A percentile compares a stretch with the other conserved stretches of the same genome.
These are phyloP conservation scores for Cladophialophora immunda DNA, from an alignment of 2,329 filamentous ascomycete genomes.

Conservation along the genomic window DNA sequence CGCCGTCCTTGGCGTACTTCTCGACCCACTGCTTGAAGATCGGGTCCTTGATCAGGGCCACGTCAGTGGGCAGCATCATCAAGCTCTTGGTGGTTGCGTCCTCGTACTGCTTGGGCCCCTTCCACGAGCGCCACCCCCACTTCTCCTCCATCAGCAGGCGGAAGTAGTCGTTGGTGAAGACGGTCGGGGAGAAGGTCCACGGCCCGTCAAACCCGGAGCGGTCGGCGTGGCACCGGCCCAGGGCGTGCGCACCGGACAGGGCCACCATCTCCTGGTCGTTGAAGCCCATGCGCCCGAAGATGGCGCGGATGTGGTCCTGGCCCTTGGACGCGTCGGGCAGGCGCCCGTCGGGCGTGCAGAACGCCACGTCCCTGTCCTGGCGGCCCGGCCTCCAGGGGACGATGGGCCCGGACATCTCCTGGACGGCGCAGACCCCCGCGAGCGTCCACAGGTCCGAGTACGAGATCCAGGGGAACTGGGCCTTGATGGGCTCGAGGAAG, in stretches of 20 bases:
- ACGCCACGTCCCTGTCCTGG: slow-evolving; percentile 76
- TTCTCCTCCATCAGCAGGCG: slow-evolving; percentile 87
- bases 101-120: slow-evolving; percentile 88
- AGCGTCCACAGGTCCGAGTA: slow-evolving; percentile 99
- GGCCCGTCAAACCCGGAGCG: slow-evolving; percentile 88
- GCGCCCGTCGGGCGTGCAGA: slow-evolving; percentile 93
- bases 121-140: slow-evolving; percentile 92
- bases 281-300: slow-evolving; percentile 98
- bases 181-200: slow-evolving; percentile 91
- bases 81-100: slow-evolving; percentile 85
- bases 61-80: slow-evolving; percentile 98
- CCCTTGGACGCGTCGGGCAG: slow-evolving; percentile 83
- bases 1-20: slow-evolving; percentile 90
- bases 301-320: slow-evolving; percentile 81
- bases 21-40: slow-evolving; percentile 81
- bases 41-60: slow-evolving; percentile 88
- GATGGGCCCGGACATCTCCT: slow-evolving; percentile 91
- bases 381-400: slow-evolving; percentile 92
- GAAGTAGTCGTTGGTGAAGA: slow-evolving; percentile 95
- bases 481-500: slow-evolving; percentile 92
- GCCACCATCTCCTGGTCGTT: slow-evolving; percentile 97
- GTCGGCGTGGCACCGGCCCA: slow-evolving; percentile 83
- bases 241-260: slow-evolving; percentile 82
- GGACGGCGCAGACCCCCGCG: slow-evolving; percentile 81
- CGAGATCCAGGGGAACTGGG: slow-evolving; percentile 90